phyloP scores from a whole-genome alignment of 805 yeast species.

The Saccharomycopsis sp. region DNA sequence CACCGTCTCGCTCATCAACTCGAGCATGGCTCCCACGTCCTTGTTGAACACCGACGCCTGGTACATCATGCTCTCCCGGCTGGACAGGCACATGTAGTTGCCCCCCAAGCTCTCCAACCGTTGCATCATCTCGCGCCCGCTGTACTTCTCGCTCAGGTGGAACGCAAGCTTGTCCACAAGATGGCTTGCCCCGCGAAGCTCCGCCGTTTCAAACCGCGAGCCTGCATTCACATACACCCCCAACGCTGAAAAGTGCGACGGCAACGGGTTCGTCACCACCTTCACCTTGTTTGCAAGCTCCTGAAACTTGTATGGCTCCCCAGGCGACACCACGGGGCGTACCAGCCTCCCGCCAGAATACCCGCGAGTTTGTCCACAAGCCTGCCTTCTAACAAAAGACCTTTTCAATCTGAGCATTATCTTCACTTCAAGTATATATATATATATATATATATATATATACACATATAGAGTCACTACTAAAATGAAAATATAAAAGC shows the following conservation, averaged over 20 bases:
- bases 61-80: slow-evolving; percentile 85
- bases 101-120: slow-evolving; percentile 79
- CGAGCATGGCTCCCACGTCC: slow-evolving; percentile 74
- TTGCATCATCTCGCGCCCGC: slow-evolving; percentile 65
- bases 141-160: slow-evolving; percentile 51
- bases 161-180: slow-evolving; percentile 79
- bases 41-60: slow-evolving; percentile 90
- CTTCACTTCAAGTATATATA: too few relatives aligned
- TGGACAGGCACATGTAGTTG: slow-evolving; percentile 85
- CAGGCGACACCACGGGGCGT: neutral
- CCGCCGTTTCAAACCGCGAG: slow-evolving; percentile 63
- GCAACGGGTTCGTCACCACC: slow-evolving; percentile 75
- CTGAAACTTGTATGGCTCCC: slow-evolving; percentile 16
- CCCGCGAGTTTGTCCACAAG: too few relatives aligned
- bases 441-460: too few relatives aligned
- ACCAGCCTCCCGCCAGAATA: too few relatives aligned
- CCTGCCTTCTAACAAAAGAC: too few relatives aligned
- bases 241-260: slow-evolving; percentile 85
- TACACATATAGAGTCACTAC: too few relatives aligned
- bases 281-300: slow-evolving; percentile 61
- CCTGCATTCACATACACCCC: slow-evolving; percentile 91
- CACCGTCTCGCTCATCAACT: slow-evolving; percentile 69
- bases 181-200: slow-evolving; percentile 69
- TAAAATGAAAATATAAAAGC: too few relatives aligned
- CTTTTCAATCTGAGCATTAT: too few relatives aligned